Evolutionary conservation across 441 rosid genomes (phyloP).

Genomic region (Gossypium schwendimanii): DNA sequence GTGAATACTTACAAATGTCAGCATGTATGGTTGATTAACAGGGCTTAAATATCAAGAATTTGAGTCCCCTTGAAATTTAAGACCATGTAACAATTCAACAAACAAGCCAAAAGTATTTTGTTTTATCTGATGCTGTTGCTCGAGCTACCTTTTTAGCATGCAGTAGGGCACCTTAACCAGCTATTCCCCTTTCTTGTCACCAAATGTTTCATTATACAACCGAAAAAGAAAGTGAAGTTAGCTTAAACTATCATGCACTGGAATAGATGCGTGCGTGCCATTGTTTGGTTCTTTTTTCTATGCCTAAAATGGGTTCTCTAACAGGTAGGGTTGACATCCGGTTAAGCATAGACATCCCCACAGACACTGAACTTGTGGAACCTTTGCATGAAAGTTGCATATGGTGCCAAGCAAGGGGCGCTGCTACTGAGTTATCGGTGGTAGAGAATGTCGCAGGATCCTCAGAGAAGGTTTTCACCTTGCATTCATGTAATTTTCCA

Average conservation of each 20-base stretch:
- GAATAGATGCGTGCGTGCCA: neutral
- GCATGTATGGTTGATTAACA: too few relatives aligned
- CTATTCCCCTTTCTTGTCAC: neutral
- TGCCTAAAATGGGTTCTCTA: slow-evolving; percentile 15
- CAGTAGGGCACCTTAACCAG: neutral
- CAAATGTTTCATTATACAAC: neutral
- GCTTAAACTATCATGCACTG: neutral
- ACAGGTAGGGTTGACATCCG: slow-evolving; percentile 67
- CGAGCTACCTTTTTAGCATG: neutral
- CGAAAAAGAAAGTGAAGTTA: neutral
- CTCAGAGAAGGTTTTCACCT: slow-evolving; percentile 51
- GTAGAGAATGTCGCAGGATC: slow-evolving; percentile 37
- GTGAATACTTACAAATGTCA: too few relatives aligned
- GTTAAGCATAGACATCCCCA: slow-evolving; percentile 60
- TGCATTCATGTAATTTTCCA: neutral
- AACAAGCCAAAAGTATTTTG: neutral
- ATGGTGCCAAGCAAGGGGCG: slow-evolving; percentile 86
- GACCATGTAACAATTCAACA: neutral
- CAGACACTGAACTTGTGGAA: slow-evolving; percentile 62
- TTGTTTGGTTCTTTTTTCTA: neutral
- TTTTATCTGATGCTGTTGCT: neutral
- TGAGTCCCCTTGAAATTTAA: neutral
- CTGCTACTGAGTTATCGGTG: slow-evolving; percentile 45
- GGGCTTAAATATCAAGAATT: neutral
- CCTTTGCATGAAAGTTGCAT: slow-evolving; percentile 69